These are phyloP conservation scores for Diplocarpon rosae DNA, from an alignment of 2,329 filamentous ascomycete species.

Conservation along the genomic window DNA sequence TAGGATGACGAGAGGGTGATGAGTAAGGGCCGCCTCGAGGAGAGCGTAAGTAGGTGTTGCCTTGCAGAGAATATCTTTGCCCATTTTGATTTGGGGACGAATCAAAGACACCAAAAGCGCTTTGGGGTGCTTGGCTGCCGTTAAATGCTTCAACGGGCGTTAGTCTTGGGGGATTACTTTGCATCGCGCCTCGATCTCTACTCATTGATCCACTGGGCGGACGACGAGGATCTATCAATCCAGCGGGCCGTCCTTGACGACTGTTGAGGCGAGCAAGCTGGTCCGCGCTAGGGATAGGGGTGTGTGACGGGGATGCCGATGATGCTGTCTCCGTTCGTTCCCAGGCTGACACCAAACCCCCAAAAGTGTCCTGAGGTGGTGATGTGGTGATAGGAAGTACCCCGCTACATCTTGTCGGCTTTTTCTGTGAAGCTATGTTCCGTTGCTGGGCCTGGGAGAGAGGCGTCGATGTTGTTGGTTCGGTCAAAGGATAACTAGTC, in stretches of 20 bases:
- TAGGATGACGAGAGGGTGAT: conserved; percentile 13
- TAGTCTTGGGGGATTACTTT: conserved; percentile 8
- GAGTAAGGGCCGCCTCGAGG: conserved; percentile 6
- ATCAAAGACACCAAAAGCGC: conserved; percentile 7
- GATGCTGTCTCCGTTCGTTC: conserved; percentile 18
- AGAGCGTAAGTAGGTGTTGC: conserved; percentile 4
- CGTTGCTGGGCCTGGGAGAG: conserved; percentile 8
- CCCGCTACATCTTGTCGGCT: conserved; percentile 12
- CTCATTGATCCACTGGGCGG: conserved; percentile 13
- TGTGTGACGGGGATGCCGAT: conserved; percentile 1
- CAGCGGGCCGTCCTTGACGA: conserved; percentile 22
- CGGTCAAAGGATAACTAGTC: conserved; percentile 1
- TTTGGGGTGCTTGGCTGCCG: conserved; percentile 10
- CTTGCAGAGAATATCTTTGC: conserved; percentile 2
- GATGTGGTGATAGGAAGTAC: conserved; percentile 12
- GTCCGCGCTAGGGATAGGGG: conserved; percentile 19
- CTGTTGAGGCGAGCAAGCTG: conserved; percentile 25
- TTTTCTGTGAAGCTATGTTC: conserved; percentile 10
- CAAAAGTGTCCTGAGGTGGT: conserved; percentile 4
- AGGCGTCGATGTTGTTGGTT: not conserved
- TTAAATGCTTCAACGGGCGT: conserved; percentile 11
- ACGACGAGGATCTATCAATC: conserved; percentile 22
- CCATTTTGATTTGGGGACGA: conserved; percentile 4
- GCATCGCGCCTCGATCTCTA: conserved; percentile 7
- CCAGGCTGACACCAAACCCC: conserved; percentile 12